A percentile compares a stretch with the other conserved stretches of the same genome.
Conservation (phyloP, 352 stramenopile species). For the Saprolegnia parasitica region DNA sequence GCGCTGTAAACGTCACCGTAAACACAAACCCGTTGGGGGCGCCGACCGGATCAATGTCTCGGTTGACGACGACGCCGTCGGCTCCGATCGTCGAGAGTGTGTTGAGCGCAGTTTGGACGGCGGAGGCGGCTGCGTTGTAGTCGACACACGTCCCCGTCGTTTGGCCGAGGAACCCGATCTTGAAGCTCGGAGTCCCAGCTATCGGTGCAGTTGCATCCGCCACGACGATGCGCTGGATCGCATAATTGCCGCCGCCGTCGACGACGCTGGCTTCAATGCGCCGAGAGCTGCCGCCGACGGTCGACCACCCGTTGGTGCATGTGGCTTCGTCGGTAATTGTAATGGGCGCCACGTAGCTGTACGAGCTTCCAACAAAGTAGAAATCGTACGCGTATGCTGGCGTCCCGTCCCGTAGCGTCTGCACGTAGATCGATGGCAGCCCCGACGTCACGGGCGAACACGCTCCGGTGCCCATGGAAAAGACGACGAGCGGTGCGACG, state of each 20-base stretch:
- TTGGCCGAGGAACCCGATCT: conserved; percentile 46
- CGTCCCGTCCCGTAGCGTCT: conserved; percentile 58
- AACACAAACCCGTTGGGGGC: conserved; percentile 56
- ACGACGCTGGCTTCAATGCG: conserved; percentile 44
- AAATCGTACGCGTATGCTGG: conserved; percentile 71
- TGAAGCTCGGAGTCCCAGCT: conserved; percentile 34
- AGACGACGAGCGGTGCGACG: conserved; percentile 42
- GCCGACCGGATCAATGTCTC: conserved; percentile 37
- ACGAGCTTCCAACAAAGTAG: conserved; percentile 55
- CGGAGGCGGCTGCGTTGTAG: conserved; percentile 33
- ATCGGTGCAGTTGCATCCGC: conserved; percentile 33
- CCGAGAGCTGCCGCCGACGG: conserved; percentile 40
- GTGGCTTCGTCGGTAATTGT: conserved; percentile 38
- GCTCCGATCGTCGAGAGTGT: conserved; percentile 36
- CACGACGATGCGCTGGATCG: conserved; percentile 54
- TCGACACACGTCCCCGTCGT: conserved; percentile 37
- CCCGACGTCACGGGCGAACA: conserved; percentile 44
- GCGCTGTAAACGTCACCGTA: conserved; percentile 61
- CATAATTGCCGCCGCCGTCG: conserved; percentile 49
- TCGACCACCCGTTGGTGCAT: conserved; percentile 33
- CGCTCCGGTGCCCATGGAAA: conserved; percentile 43
- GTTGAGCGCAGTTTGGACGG: conserved; percentile 35
- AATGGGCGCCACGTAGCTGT: conserved; percentile 36
- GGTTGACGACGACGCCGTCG: conserved; percentile 46
- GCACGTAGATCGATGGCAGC: conserved; percentile 53